A percentile compares a stretch with the other conserved stretches of the same genome.
Conservation (phyloP, 257 asterid species). For the Linderniella brevidens region DNA sequence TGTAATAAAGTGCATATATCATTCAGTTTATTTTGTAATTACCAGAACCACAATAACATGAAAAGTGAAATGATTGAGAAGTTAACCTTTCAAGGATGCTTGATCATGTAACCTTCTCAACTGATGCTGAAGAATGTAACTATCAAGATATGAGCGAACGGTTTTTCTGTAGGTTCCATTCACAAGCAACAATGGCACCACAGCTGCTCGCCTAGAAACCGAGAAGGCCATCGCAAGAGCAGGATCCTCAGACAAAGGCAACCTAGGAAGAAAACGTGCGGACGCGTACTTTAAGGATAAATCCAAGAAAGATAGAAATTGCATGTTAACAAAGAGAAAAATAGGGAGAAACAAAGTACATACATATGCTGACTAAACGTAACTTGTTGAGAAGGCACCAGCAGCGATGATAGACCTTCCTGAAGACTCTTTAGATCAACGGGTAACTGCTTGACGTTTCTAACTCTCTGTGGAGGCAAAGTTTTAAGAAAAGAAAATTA, state of each 20-base stretch:
- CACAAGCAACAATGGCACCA: slow-evolving; percentile 81
- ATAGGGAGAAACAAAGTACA: slow-evolving; percentile 12
- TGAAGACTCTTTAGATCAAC: slow-evolving; percentile 57
- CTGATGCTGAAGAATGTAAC: slow-evolving; percentile 95
- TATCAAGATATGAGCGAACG: slow-evolving; percentile 81
- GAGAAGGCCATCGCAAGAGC: slow-evolving; percentile 97
- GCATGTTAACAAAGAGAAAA: background rate
- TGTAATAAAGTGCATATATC: no score
- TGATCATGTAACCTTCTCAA: slow-evolving; percentile 67
- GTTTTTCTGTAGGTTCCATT: slow-evolving; percentile 94
- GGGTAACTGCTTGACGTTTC: slow-evolving; percentile 49
- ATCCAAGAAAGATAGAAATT: slow-evolving; percentile 6
- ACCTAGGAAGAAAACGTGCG: slow-evolving; percentile 27
- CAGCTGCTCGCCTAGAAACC: slow-evolving; percentile 90
- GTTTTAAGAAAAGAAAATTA: slow-evolving; percentile 3
- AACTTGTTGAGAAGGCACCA: slow-evolving; percentile 71
- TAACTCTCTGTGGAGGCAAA: slow-evolving; percentile 41
- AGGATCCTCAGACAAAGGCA: slow-evolving; percentile 84
- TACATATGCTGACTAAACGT: slow-evolving; percentile 73
- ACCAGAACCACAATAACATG: no score
- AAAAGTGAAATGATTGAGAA: background rate
- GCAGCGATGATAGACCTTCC: slow-evolving; percentile 71
- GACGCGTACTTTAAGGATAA: background rate
- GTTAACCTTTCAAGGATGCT: slow-evolving; percentile 71
- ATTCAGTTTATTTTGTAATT: no score